Evolutionary conservation across 2,329 filamentous ascomycete species (phyloP).

Genomic region (Amesomyces nigricolor): DNA sequence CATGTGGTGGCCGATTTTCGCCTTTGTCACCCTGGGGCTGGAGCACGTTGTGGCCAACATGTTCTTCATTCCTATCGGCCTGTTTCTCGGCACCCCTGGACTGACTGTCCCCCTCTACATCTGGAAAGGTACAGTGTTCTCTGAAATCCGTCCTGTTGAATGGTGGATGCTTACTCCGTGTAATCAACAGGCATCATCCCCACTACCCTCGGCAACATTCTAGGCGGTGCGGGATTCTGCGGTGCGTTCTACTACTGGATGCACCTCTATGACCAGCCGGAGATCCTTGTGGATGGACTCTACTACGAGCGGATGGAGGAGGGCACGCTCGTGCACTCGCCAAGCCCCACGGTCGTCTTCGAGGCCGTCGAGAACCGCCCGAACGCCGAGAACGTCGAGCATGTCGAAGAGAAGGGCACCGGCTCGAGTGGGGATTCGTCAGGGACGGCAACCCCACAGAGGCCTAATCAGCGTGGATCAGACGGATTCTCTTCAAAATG

Average conservation of each 20-base stretch:
- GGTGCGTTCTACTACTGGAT: constrained; percentile 34
- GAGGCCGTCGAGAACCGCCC: background rate
- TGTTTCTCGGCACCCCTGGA: constrained; percentile 41
- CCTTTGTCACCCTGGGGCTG: constrained; percentile 47
- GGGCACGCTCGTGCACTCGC: background rate
- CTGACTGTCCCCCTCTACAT: constrained; percentile 48
- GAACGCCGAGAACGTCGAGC: too few relatives aligned
- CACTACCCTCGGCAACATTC: constrained; percentile 46
- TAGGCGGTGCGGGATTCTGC: constrained; percentile 49
- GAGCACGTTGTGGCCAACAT: constrained; percentile 56
- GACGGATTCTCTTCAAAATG: too few relatives aligned
- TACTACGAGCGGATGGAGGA: constrained; percentile 14
- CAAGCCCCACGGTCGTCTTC: constrained; percentile 5
- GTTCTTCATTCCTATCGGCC: constrained; percentile 47
- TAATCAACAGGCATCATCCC: constrained; percentile 40
- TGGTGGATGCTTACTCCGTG: too few relatives aligned
- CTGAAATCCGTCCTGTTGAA: too few relatives aligned
- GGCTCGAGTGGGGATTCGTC: constrained; percentile 2
- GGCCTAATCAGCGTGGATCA: background rate
- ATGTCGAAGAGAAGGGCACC: background rate
- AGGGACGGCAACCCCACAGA: background rate
- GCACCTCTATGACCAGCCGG: constrained; percentile 14
- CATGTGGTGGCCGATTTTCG: constrained; percentile 53
- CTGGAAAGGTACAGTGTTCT: constrained; percentile 39
- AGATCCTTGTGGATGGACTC: constrained; percentile 12